Evolutionary conservation across 106 monocot species (phyloP), one percentile per base, ranked within the genome.

Genomic region (Ottelia alismoides): DNA sequence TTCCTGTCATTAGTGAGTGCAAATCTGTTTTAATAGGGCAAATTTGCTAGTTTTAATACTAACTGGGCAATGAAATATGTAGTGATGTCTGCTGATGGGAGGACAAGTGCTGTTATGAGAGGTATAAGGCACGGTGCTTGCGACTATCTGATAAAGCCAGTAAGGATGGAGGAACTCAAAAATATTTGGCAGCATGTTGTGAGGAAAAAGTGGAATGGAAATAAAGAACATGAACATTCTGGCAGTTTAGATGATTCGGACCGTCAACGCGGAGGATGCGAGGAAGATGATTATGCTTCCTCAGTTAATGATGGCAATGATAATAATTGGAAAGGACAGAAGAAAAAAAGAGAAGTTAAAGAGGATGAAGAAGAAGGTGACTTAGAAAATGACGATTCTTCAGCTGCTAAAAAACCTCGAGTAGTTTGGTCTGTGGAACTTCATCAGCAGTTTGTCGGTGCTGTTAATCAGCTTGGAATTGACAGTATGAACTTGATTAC

Each of bases 1-100:
- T 58, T 67, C 67, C 67, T 35, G 67, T 67, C 26, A 67, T 67
- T 16, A 67, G 67, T 67, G 58, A 67, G 67, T 58, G 25, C n/a
- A n/a, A n/a, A n/a, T n/a, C n/a, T n/a, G n/a, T n/a, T n/a, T n/a
- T n/a, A n/a, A n/a, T n/a, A n/a, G n/a, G n/a, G n/a, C n/a, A n/a
- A n/a, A n/a, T n/a, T n/a, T n/a, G n/a, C n/a, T n/a, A n/a, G n/a
- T n/a, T n/a, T n/a, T n/a, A n/a, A n/a, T n/a, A n/a, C n/a, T n/a
- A n/a, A n/a, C n/a, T n/a, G n/a, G n/a, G n/a, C n/a, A n/a, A n/a
- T n/a, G n/a, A n/a, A n/a, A n/a, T n/a, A n/a, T 59, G 55, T 29
- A 70, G 69, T 70, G 69, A 61, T 70, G 69, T 70, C 69, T 40
- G 60, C 61, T 54, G 55, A 70, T 55, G 61, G 30, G 43, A 53